Evolutionary conservation across 1,284 basidiomycete species (phyloP), one percentile per base, ranked within the genome.

Genomic region (Volvariella volvacea): DNA sequence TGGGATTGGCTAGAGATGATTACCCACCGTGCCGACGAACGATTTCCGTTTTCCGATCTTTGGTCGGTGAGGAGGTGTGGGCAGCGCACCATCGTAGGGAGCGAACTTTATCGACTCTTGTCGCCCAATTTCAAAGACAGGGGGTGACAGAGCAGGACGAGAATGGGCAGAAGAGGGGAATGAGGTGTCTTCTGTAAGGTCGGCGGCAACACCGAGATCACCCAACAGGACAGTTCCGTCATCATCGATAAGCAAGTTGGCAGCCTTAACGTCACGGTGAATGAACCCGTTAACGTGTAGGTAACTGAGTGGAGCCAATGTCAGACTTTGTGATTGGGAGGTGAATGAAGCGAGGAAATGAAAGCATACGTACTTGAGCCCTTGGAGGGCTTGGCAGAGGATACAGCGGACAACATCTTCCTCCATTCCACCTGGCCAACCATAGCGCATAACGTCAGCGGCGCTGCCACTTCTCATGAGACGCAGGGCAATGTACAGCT

Each of bases 381-480:
- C 91, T 54, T 89, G 74, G 16, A 93, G 71, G 0, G 89, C 80
- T 59, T 94, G 91, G 50, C 77, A 82, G 47, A 94, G 72, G 25
- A 91, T 85, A 50, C 88, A 92, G 19, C 82, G 81, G 30, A 88
- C 76, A 34, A 92, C 88, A 22, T 87, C 82, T 56, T 94, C 92
- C 50, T 90, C 83, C 73, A 94, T 83, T 8, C 91, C 91, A 21
- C 87, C 87, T 0, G 85, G 78, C 78, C 85, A 89, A 4, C 79
- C 81, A 53, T 89, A 92, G 12, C 71, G 75, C 83, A 92, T 90
- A 14, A 92, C 80, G 62, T 92, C 89, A 44, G 87, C 83, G 12
- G 87, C 87, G 53, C 86, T 90, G 22, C 89, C 89, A 48, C 82
- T 84, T 54, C 82, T 88, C 91, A 94, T 94, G 48, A 94, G 77